Conservation (phyloP, 2,329 filamentous ascomycete species). For the Fusarium pseudocircinatum region DNA sequence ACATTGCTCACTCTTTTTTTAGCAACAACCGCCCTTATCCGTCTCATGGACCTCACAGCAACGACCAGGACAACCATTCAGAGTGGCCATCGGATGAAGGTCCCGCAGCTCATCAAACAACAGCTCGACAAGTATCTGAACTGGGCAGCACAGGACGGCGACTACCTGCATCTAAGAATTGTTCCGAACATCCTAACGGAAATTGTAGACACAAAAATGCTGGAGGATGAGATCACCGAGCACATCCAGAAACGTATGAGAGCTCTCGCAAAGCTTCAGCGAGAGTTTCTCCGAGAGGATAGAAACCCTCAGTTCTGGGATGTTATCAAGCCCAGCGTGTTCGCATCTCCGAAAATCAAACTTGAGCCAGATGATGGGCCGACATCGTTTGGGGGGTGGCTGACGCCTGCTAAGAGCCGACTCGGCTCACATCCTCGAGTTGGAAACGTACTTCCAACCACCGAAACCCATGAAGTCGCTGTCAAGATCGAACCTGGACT, state of each 20-base stretch:
- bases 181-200: constrained; percentile 54
- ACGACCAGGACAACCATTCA: constrained; percentile 49
- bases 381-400: constrained; percentile 9
- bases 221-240: constrained; percentile 46
- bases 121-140: constrained; percentile 49
- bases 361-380: constrained; percentile 26
- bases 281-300: constrained; percentile 47
- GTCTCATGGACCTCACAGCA: constrained; percentile 53
- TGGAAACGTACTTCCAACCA: constrained; percentile 23
- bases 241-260: constrained; percentile 50
- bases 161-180: constrained; percentile 47
- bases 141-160: constrained; percentile 56
- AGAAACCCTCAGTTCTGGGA: constrained; percentile 46
- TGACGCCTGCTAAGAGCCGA: not conserved
- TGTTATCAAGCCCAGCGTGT: constrained; percentile 35
- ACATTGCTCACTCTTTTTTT: constrained; percentile 19
- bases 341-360: constrained; percentile 33
- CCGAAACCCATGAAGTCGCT: not conserved
- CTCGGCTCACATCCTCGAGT: not conserved
- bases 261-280: constrained; percentile 49
- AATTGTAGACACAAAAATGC: constrained; percentile 46
- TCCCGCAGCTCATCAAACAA: constrained; percentile 47
- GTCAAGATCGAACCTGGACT: constrained; percentile 22
- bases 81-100: constrained; percentile 46
- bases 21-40: constrained; percentile 53